These are phyloP conservation scores for Pseudoperonospora humuli DNA, from an alignment of 352 stramenopile species.

Conservation along the genomic window DNA sequence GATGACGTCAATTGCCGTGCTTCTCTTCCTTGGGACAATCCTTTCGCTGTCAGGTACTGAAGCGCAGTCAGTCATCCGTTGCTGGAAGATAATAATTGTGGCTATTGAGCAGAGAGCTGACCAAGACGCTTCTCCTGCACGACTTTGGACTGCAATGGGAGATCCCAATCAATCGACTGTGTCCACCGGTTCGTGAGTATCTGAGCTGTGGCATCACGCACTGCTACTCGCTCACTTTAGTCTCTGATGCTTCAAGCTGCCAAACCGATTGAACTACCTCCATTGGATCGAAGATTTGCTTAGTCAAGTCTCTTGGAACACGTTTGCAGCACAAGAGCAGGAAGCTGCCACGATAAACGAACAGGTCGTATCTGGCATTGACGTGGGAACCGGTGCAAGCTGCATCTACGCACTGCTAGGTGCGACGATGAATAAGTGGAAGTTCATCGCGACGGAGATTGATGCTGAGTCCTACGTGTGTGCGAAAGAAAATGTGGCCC, in stretches of 20 bases:
- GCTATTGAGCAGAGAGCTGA: constrained; percentile 74
- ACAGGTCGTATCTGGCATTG: constrained; percentile 73
- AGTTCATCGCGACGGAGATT: constrained; percentile 93
- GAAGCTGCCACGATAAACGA: constrained; percentile 1
- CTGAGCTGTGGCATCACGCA: background rate
- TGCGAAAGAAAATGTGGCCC: constrained; percentile 79
- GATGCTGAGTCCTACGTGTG: constrained; percentile 77
- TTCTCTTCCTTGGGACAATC: constrained; percentile 67
- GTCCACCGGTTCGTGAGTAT: constrained; percentile 82
- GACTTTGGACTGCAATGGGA: constrained; percentile 89
- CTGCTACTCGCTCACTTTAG: background rate
- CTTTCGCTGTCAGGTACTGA: constrained; percentile 55
- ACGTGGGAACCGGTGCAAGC: constrained; percentile 93
- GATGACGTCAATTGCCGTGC: constrained; percentile 46
- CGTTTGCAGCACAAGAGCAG: constrained; percentile 11
- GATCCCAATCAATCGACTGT: constrained; percentile 89
- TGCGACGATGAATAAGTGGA: constrained; percentile 79
- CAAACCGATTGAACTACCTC: constrained; percentile 92
- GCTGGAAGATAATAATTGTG: background rate
- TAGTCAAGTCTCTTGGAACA: constrained; percentile 25
- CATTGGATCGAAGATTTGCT: constrained; percentile 94
- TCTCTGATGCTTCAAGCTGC: constrained; percentile 34
- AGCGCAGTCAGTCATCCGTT: background rate
- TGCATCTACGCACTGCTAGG: constrained; percentile 95
- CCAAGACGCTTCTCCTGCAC: constrained; percentile 84